phyloP scores from a whole-genome alignment of 805 yeast genomes.

The Ogataea paradorogensis region DNA sequence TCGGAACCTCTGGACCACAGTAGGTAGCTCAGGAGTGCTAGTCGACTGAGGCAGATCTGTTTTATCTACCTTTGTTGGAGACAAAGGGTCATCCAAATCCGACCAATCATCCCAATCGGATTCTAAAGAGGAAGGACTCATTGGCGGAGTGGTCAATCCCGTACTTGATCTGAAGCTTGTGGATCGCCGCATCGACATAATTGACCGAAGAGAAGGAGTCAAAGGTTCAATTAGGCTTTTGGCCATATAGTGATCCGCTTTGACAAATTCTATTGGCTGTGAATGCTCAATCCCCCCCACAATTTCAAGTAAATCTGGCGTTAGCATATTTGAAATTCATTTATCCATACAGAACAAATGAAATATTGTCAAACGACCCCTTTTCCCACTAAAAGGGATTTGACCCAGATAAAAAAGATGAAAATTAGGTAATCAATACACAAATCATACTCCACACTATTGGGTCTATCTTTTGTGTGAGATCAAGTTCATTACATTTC shows the following conservation, averaged over 20 bases:
- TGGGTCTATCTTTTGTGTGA: no score
- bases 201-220: conserved; percentile 13
- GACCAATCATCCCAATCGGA: not conserved
- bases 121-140: not conserved
- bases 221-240: not conserved
- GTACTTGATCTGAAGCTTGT: conserved; percentile 3
- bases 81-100: conserved; percentile 1
- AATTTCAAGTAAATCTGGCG: not conserved
- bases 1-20: not conserved
- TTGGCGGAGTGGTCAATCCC: not conserved
- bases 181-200: conserved; percentile 4
- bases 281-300: not conserved
- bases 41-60: not conserved
- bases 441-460: no score
- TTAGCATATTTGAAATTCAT: not conserved
- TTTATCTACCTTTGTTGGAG: not conserved
- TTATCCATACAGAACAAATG: not conserved
- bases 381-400: not conserved
- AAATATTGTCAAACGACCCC: not conserved
- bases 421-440: no score
- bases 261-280: not conserved
- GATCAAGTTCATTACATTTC: no score
- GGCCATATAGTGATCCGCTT: not conserved
- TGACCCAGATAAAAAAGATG: no score
- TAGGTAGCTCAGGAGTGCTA: not conserved